Conservation (phyloP, 2,329 filamentous ascomycete genomes). For the Akanthomyces muscarius region DNA sequence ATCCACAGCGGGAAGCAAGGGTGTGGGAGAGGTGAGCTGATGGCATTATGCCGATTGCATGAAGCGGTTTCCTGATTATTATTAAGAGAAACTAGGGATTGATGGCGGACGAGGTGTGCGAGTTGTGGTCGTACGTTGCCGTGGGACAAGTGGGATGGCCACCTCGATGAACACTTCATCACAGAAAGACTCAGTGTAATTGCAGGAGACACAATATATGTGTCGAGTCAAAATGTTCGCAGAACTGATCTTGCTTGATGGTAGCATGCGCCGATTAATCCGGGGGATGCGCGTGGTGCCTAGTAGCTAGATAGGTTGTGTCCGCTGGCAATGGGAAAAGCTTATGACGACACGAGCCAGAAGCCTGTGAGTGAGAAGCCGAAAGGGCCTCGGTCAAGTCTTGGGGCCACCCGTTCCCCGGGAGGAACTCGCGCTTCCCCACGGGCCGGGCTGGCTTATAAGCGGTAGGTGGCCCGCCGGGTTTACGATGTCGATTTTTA, state of each 20-base stretch:
- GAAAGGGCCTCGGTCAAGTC: slow-evolving; percentile 14
- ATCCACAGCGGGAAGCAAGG: not conserved
- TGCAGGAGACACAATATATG: not conserved
- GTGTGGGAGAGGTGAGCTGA: not conserved
- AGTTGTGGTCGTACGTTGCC: not conserved
- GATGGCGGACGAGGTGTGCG: not conserved
- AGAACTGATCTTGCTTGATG: not conserved
- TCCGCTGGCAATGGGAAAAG: not conserved
- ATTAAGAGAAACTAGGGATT: not conserved
- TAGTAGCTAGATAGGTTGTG: not conserved
- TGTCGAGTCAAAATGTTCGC: not conserved
- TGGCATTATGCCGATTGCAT: not conserved
- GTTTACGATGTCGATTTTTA: not conserved
- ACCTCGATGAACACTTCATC: not conserved
- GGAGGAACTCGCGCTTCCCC: slow-evolving; percentile 2
- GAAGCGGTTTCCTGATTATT: not conserved
- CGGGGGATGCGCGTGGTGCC: not conserved
- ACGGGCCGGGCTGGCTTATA: slow-evolving; percentile 12
- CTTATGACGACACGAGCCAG: slow-evolving; percentile 11
- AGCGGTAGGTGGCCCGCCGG: slow-evolving; percentile 12
- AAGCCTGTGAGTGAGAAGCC: slow-evolving; percentile 11
- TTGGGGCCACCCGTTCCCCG: not conserved
- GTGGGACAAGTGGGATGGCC: not conserved
- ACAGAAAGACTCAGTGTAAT: not conserved
- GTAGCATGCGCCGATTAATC: not conserved